Conservation (phyloP, 495 filamentous ascomycete species). For the Trichocladium uniseriatum region DNA sequence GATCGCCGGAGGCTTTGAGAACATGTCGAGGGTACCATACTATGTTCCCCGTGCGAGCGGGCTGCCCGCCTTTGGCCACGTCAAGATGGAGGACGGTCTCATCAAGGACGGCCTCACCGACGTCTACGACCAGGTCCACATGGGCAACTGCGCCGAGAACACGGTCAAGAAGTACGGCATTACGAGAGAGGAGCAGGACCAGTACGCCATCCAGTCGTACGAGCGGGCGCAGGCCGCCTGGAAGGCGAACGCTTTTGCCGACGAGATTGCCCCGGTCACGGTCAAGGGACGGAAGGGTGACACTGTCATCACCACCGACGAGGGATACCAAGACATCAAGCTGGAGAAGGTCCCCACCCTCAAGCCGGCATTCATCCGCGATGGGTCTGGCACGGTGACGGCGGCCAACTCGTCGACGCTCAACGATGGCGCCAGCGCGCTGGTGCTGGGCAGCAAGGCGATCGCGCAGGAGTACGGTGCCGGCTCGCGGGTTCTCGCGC, state of each 20-base stretch:
- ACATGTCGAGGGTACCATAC: constrained; percentile 89
- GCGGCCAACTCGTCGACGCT: constrained; percentile 88
- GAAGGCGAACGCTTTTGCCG: constrained; percentile 65
- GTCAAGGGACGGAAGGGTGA: constrained; percentile 79
- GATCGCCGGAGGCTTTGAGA: constrained; percentile 94
- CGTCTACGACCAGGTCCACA: constrained; percentile 92
- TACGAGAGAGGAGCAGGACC: constrained; percentile 74
- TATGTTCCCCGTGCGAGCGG: constrained; percentile 71
- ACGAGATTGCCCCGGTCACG: constrained; percentile 80
- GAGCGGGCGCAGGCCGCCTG: constrained; percentile 85
- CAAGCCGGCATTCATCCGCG: constrained; percentile 82
- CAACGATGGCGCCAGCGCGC: constrained; percentile 89
- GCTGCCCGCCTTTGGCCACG: constrained; percentile 72
- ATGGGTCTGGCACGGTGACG: constrained; percentile 81
- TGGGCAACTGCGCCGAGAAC: constrained; percentile 96
- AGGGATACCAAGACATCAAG: constrained; percentile 78
- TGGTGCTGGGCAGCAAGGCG: constrained; percentile 71
- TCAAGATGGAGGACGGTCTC: constrained; percentile 81
- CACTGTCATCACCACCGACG: constrained; percentile 66
- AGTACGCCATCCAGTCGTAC: constrained; percentile 82
- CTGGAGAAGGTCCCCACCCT: constrained; percentile 74
- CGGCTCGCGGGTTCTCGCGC: constrained; percentile 66
- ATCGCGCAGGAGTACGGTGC: constrained; percentile 66
- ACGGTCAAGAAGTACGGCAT: constrained; percentile 82
- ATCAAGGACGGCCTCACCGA: constrained; percentile 95